Evolutionary conservation across 192 early-diverging fungal genomes (phyloP).

Genomic region (Coemansia sp.): DNA sequence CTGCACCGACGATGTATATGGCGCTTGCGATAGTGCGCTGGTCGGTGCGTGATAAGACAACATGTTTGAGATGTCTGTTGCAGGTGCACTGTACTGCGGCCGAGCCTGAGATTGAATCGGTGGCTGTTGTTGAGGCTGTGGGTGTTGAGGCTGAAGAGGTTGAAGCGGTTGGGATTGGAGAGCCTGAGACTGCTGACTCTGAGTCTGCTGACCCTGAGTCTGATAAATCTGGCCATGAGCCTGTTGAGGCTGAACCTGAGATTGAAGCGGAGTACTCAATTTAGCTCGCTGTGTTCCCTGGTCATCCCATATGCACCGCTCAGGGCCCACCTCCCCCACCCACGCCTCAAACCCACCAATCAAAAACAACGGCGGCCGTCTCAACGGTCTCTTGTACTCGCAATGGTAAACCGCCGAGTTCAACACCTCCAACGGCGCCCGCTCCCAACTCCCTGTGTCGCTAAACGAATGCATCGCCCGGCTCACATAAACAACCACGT

Average conservation of each 20-base stretch:
- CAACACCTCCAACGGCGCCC: slow-evolving; percentile 43
- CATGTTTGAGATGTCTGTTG: slow-evolving; percentile 7
- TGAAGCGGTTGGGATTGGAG: not conserved
- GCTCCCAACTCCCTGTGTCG: slow-evolving; percentile 22
- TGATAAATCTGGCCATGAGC: too few species aligned
- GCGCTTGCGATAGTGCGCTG: not conserved
- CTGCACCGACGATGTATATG: not conserved
- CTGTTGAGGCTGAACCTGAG: not conserved
- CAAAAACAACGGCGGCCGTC: slow-evolving; percentile 66
- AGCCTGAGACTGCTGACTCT: not conserved
- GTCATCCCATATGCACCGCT: slow-evolving; percentile 27
- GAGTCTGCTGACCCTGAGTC: not conserved
- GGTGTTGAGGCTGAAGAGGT: not conserved
- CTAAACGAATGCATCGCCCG: slow-evolving; percentile 56
- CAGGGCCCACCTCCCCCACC: slow-evolving; percentile 55
- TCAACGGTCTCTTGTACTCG: slow-evolving; percentile 58
- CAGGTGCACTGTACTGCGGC: not conserved
- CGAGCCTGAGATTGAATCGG: not conserved
- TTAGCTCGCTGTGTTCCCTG: slow-evolving; percentile 19
- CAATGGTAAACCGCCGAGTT: slow-evolving; percentile 63
- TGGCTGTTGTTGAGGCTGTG: not conserved
- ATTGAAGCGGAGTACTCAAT: not conserved
- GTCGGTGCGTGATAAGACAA: slow-evolving; percentile 16
- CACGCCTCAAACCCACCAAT: slow-evolving; percentile 82
- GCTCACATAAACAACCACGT: slow-evolving; percentile 74